Evolutionary conservation across 768 basidiomycete species (phyloP), one percentile per base, ranked within the genome.

Genomic region (Pleurotus giganteus): DNA sequence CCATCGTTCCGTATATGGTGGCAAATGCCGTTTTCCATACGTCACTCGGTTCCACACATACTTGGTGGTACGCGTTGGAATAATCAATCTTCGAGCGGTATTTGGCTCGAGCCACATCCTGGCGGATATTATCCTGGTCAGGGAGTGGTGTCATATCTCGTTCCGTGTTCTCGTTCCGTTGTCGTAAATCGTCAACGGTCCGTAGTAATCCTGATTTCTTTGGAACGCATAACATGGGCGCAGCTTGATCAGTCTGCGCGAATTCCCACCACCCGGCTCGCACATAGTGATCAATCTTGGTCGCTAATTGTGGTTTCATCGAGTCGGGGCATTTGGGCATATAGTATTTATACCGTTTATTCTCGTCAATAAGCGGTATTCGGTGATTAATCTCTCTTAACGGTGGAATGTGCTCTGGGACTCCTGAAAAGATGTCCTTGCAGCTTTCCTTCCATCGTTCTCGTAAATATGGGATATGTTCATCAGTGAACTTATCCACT

Each of bases 1-100:
- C 27, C 54, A 71, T 74, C 0, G 71, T 75, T 0, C 78, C 75
- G 29, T 64, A 61, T 0, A 68, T 62, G 0, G 72, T 80, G 0
- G 72, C 62, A 1, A 81, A 74, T 0, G 71, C 67, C 0, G 69
- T 71, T 0, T 71, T 67, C 1, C 32, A 39, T 0, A 78, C 60
- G 36, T 77, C 69, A 3, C 66, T 61, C 0, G 55, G 29, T 0
- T 54, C 42, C 0, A 79, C 57, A 0, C 68, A 62, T 0, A 79
- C 68, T 52, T 80, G 78, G 52, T 79, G 69, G 57, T 75, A 80
- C 0, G 75, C 71, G 46, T 77, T 68, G 1, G 66, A 64, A 23
- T 75, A 46, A 47, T 80, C 71, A 3, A 80, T 72, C 31, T 74
- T 77, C 2, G 74, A 73, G 1, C 71, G 46, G 28, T 59, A 63